Base-by-base conservation (phyloP, 2,329 filamentous ascomycete species). In the Sarocladiaceae sp. region DNA sequence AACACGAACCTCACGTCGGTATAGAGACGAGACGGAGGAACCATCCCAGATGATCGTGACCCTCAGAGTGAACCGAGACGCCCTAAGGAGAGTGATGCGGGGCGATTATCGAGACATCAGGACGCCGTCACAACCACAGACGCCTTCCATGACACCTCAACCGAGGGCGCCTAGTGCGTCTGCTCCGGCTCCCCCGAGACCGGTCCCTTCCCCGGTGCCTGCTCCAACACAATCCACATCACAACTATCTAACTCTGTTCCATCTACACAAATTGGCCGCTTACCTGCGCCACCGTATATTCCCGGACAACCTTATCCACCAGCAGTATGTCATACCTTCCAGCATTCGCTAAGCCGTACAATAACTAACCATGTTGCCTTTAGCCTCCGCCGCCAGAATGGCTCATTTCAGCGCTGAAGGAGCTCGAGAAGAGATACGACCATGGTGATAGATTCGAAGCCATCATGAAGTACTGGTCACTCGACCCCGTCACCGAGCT, bases 401-500 rank as follows among this genome's bases (percentile, higher is more conserved):
- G 94, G 94, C 87, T 99, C 52, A 75, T 78, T 53, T 72, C 79
- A 33, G 87, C 89, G 51, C 81, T 97, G n/a, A 75, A 80, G 54
- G 78, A 83, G 22, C 80, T 97, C 53, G 74, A 75, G 60, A 83
- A 83, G 59, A 75, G 78, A 54, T 93, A 96, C 63, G 86, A 88
- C 3, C 81, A 86, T 60, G 66, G 69, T 36, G 91, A 97, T 66
- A 79, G 81, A 26, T 97, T 97, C 66, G 90, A 96, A 68, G 87
- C 85, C 51, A 81, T 87, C 20, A 99, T 99, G 94, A 90, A 91
- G 55, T 92, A 95, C 69, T 89, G 84, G 22, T 85, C 88, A 54
- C 81, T 96, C 56, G 87, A 96, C 66, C 80, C 80, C 11, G 75
- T 80, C 47, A 92, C 88, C 2, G 82, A 87, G 55, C 71, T 80